Conservation (phyloP, 768 basidiomycete species). For the Russula brevipes region DNA sequence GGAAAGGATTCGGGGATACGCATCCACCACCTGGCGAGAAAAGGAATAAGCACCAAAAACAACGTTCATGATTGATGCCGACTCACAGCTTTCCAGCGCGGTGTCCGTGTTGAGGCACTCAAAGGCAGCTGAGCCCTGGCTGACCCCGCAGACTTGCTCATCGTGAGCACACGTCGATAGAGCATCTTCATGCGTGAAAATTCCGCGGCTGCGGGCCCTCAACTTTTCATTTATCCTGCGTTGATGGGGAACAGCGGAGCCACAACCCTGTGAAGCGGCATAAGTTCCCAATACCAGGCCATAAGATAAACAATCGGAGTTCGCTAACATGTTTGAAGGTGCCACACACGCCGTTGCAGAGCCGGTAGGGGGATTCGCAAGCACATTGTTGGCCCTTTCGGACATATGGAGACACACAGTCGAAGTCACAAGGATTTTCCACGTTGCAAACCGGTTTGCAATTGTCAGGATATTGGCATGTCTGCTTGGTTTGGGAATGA, state of each 20-base stretch:
- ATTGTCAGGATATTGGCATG: slow-evolving; percentile 36
- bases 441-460: slow-evolving; percentile 32
- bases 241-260: slow-evolving; percentile 35
- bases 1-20: slow-evolving; percentile 34
- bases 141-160: slow-evolving; percentile 39
- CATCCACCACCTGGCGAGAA: slow-evolving; percentile 39
- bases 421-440: slow-evolving; percentile 35
- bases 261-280: slow-evolving; percentile 35
- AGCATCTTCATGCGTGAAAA: slow-evolving; percentile 33
- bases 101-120: slow-evolving; percentile 39
- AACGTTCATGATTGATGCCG: neutral
- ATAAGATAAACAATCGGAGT: slow-evolving; percentile 6
- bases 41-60: neutral
- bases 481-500: slow-evolving; percentile 30
- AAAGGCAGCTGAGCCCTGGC: slow-evolving; percentile 32
- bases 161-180: slow-evolving; percentile 29
- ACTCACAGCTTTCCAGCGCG: slow-evolving; percentile 40
- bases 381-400: slow-evolving; percentile 34
- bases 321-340: slow-evolving; percentile 13
- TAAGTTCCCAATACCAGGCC: neutral
- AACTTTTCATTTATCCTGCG: slow-evolving; percentile 8
- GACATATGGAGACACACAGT: slow-evolving; percentile 33
- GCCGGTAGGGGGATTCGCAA: slow-evolving; percentile 34
- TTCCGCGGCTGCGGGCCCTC: slow-evolving; percentile 16
- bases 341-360: slow-evolving; percentile 42